Conservation (phyloP, 805 yeast species). For the Pachysolen tannophilus region DNA sequence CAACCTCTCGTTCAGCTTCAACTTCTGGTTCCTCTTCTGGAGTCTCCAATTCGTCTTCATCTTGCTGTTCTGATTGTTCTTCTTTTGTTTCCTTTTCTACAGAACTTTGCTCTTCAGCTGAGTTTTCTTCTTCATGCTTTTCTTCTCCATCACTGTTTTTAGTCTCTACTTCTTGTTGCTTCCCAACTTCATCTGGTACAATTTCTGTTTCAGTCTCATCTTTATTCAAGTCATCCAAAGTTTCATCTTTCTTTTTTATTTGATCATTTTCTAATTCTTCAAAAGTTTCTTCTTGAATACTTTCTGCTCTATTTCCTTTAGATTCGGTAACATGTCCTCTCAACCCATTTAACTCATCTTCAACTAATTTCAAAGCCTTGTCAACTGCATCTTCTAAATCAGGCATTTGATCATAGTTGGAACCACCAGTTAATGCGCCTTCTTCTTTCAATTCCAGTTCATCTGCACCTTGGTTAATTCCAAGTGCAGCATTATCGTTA, state of each 20-base stretch:
- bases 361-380: conserved; percentile 31
- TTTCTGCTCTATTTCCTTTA: conserved; percentile 12
- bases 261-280: conserved; percentile 16
- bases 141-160: conserved; percentile 5
- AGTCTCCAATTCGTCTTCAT: conserved; percentile 4
- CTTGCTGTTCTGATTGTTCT: conserved; percentile 8
- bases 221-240: background rate
- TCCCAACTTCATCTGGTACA: background rate
- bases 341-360: conserved; percentile 5
- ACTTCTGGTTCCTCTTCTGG: conserved; percentile 6
- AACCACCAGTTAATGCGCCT: conserved; percentile 51
- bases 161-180: background rate
- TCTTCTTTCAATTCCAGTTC: conserved; percentile 41
- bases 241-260: conserved; percentile 19
- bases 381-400: conserved; percentile 42
- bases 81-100: conserved; percentile 11
- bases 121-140: background rate
- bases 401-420: conserved; percentile 33
- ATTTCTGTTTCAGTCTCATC: background rate
- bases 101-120: conserved; percentile 8
- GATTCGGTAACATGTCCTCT: conserved; percentile 11
- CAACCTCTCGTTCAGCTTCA: conserved; percentile 7
- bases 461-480: conserved; percentile 13
- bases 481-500: conserved; percentile 24
- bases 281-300: conserved; percentile 11